These are phyloP conservation scores for Quercus tomentella DNA, from an alignment of 331 rosid species.

Conservation along the genomic window DNA sequence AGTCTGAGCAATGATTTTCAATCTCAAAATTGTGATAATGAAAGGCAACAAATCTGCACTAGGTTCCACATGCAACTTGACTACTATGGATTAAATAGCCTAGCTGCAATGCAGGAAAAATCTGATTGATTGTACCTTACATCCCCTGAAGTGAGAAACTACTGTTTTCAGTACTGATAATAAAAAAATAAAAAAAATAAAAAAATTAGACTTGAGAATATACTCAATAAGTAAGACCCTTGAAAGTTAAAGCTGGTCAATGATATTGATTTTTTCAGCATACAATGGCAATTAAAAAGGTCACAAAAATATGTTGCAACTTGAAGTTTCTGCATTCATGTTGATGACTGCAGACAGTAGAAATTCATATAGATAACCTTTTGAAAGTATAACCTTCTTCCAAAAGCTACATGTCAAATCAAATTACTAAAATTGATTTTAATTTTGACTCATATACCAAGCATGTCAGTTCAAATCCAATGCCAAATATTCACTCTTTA, in stretches of 20 bases:
- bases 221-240: background rate
- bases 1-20: too few species aligned
- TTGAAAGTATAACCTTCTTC: background rate
- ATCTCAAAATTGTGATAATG: too few species aligned
- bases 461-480: background rate
- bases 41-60: too few species aligned
- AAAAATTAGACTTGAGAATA: too few species aligned
- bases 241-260: background rate
- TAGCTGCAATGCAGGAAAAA: constrained; percentile 58
- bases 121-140: constrained; percentile 87
- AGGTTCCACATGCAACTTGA: too few species aligned
- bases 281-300: background rate
- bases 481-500: background rate
- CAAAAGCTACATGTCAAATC: background rate
- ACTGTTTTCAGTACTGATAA: background rate
- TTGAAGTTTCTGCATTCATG: background rate
- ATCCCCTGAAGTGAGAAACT: constrained; percentile 52
- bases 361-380: background rate
- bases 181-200: too few species aligned
- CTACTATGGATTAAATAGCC: constrained; percentile 42
- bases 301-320: background rate
- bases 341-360: background rate
- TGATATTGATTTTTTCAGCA: background rate
- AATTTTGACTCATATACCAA: background rate
- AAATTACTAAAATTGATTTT: background rate